phyloP scores from a whole-genome alignment of 2,329 filamentous ascomycete species.

The Fusarium humuli region DNA sequence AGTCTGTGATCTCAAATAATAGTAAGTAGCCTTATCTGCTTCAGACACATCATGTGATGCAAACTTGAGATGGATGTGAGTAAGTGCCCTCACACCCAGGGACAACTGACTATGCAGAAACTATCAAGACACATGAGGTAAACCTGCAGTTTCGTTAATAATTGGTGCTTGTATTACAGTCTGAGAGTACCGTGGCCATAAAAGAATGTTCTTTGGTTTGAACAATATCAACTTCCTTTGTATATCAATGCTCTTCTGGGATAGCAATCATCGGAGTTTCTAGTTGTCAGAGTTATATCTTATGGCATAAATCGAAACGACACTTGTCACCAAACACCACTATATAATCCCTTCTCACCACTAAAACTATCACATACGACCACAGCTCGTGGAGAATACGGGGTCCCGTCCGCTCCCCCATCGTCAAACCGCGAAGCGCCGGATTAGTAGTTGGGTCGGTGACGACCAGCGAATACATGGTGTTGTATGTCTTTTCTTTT shows the following conservation, averaged over 20 bases:
- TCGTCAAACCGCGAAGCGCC: slow-evolving; percentile 38
- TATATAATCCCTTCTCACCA: not conserved
- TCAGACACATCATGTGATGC: not conserved
- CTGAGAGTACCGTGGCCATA: not conserved
- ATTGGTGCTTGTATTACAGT: not conserved
- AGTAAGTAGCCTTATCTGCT: not conserved
- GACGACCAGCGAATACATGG: slow-evolving; percentile 41
- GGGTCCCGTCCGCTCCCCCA: slow-evolving; percentile 44
- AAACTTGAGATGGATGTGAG: not conserved
- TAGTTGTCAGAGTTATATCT: not conserved
- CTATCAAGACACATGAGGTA: not conserved
- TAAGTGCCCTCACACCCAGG: not conserved
- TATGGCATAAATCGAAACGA: not conserved
- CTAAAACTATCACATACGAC: slow-evolving; percentile 30
- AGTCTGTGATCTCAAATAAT: not conserved
- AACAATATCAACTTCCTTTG: not conserved
- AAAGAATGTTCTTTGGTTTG: not conserved
- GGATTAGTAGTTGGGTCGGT: slow-evolving; percentile 44
- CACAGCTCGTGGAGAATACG: slow-evolving; percentile 41
- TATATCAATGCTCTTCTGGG: not conserved
- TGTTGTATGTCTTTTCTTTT: slow-evolving; percentile 40
- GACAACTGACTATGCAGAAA: not conserved
- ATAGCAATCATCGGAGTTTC: not conserved
- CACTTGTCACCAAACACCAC: not conserved
- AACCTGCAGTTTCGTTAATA: not conserved